Evolutionary conservation across 495 filamentous ascomycete species (phyloP), one percentile per base, ranked within the genome.

Genomic region (Daldinia loculata): DNA sequence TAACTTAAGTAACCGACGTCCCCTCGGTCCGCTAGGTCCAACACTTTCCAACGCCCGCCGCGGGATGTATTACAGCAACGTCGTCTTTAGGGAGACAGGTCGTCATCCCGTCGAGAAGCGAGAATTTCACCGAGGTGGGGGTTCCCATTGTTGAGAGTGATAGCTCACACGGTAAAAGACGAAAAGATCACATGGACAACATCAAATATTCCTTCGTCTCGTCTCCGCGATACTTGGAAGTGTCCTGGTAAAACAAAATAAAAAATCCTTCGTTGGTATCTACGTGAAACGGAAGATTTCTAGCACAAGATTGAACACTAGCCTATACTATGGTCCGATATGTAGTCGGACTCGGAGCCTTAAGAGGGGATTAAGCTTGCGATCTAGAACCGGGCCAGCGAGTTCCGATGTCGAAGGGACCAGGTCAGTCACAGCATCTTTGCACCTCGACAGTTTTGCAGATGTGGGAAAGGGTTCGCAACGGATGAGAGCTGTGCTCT

Each of bases 401-500:
- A 56, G 63, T 70, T 74, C 71, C 71, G 71, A 74, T 70, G 59
- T 74, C 67, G 71, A 74, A 74, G 62, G 43, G 32, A 39, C 15
- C 43, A 56, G 57, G 38, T 58, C 62, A 63, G n/a, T 63, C 69
- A 61, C 27, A 62, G 41, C 56, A 43, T 38, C n/a, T 56, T 56
- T 34, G 24, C 41, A 45, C 24, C 56, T 57, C 63, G 51, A 53
- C 51, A n/a, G 43, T 48, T 14, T 39, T 69, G 60, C 61, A 69
- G 51, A 56, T 69, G 62, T 74, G 71, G 67, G 67, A 70, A 74
- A 70, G 67, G 71, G 71, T 74, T 74, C 59, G 63, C 61, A 70
- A 70, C 48, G 26, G 26, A 69, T 64, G 53, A 56, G 19, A 56
- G 48, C 38, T 55, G 12, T 48, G 29, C 6, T 52, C 58, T 48